Base-by-base conservation (phyloP, 495 filamentous ascomycete genomes). In the Hypoxylon lenormandii region DNA sequence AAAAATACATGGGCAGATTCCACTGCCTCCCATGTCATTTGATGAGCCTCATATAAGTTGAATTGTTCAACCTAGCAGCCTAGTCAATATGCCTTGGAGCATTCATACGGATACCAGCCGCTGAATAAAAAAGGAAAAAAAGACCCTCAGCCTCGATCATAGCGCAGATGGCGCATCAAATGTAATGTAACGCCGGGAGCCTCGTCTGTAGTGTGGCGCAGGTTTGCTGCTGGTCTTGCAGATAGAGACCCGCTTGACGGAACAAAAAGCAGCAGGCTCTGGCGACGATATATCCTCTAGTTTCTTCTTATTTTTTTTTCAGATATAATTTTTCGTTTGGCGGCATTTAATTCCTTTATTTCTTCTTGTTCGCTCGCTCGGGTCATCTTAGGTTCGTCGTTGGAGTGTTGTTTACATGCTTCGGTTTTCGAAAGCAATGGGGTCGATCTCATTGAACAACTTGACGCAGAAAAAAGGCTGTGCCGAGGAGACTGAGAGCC, bases 131-230 rank as follows among this genome's bases (percentile, higher is more conserved):
- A 33, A 8, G 4, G 5, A 11, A 19, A 6, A 45, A 21, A 43
- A 2, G 22, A 54, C 49, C 18, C 50, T 60, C 60, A 70, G 60
- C 67, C 61, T 64, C 67, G 38, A 36, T 60, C 49, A 49, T 40
- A 37, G 38, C 28, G 56, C 51, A 51, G 51, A 36, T 38, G 45
- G 45, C 21, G 45, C 61, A 21, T 61, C 15, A 13, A n/a, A 72
- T 72, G 63, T 59, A 53, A 72, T 72, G 64, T 51, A 64, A 64
- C 69, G 19, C 51, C 43, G 15, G 37, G 47, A 64, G 63, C 64
- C 53, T 72, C 52, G 52, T 72, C 64, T 50, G 16, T 12, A 33
- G 16, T 54, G 64, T 67, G 62, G 69, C 64, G 64, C 53, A 71
- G 48, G 30, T 22, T n/a, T 65, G 26, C 3, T 37, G 51, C 43